These are phyloP conservation scores for Arabidopsis lyrata DNA, from an alignment of 441 rosid genomes.

Conservation along the genomic window DNA sequence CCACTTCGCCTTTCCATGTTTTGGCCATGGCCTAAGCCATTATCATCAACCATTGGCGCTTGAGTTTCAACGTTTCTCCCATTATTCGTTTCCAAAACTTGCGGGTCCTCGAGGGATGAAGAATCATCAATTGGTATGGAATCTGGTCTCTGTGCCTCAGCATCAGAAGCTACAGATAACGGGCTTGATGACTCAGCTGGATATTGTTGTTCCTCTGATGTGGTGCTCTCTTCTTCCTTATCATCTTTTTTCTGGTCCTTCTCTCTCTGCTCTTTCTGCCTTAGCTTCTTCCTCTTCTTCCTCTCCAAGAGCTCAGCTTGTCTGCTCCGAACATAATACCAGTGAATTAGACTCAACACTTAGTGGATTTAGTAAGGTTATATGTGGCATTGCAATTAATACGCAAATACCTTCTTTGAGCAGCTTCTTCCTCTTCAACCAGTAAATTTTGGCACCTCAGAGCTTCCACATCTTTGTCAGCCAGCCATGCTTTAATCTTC, in stretches of 20 bases:
- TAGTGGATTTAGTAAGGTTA: constrained; percentile 2
- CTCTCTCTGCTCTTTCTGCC: constrained; percentile 87
- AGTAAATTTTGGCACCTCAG: constrained; percentile 90
- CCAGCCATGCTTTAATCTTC: constrained; percentile 90
- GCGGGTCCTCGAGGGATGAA: constrained; percentile 51
- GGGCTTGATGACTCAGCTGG: constrained; percentile 55
- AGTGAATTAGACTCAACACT: constrained; percentile 27
- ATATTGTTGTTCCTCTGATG: constrained; percentile 50
- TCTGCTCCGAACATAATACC: constrained; percentile 49
- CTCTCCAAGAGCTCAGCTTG: constrained; percentile 84
- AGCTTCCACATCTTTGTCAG: constrained; percentile 96
- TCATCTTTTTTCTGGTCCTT: constrained; percentile 65
- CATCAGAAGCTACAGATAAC: constrained; percentile 50
- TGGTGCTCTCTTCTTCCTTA: constrained; percentile 53
- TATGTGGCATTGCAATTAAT: constrained; percentile 18
- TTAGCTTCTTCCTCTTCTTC: constrained; percentile 82
- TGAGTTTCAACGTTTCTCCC: constrained; percentile 55
- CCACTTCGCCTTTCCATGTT: constrained; percentile 53
- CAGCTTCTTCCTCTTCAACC: constrained; percentile 98
- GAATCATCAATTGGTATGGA: constrained; percentile 46
- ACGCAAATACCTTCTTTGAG: constrained; percentile 72
- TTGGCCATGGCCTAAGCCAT: constrained; percentile 48
- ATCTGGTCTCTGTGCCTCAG: constrained; percentile 52
- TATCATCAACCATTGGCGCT: constrained; percentile 44
- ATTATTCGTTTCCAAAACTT: constrained; percentile 47